These are phyloP conservation scores for Maudiozyma pseudohumilis DNA, from an alignment of 805 yeast species.

Conservation along the genomic window DNA sequence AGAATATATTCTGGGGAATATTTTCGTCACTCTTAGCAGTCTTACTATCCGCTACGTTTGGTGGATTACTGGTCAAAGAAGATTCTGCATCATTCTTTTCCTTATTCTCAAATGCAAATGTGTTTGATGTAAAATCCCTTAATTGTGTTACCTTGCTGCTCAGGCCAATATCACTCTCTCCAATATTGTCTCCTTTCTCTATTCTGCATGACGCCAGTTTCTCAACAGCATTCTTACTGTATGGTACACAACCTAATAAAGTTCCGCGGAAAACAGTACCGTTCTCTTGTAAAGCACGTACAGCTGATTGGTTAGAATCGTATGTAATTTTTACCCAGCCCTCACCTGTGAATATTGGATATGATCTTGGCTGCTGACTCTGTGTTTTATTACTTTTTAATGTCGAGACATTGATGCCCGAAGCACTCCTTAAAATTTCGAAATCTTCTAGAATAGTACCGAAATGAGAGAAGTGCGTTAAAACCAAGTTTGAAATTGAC, in stretches of 20 bases:
- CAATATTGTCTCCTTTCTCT: conserved; percentile 24
- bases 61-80: too few relatives aligned
- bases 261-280: conserved; percentile 62
- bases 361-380: conserved; percentile 19
- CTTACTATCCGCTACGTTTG: background rate
- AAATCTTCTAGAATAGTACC: conserved; percentile 75
- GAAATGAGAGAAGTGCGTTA: conserved; percentile 66
- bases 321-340: conserved; percentile 90
- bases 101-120: background rate
- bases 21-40: background rate
- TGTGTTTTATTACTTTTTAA: conserved; percentile 13
- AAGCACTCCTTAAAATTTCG: conserved; percentile 33
- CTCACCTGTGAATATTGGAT: conserved; percentile 74
- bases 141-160: conserved; percentile 2
- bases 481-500: conserved; percentile 51
- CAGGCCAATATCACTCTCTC: conserved; percentile 8
- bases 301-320: conserved; percentile 62
- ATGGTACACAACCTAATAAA: conserved; percentile 60
- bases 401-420: conserved; percentile 25
- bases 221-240: conserved; percentile 50
- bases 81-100: too few relatives aligned
- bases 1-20: conserved; percentile 4
- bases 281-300: conserved; percentile 77
- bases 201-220: conserved; percentile 37
- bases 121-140: background rate